Percentiles rank a stretch among this genome's conserved stretches.
phyloP scores from a whole-genome alignment of 1,284 basidiomycete genomes.

The Anthracocystis setariae region DNA sequence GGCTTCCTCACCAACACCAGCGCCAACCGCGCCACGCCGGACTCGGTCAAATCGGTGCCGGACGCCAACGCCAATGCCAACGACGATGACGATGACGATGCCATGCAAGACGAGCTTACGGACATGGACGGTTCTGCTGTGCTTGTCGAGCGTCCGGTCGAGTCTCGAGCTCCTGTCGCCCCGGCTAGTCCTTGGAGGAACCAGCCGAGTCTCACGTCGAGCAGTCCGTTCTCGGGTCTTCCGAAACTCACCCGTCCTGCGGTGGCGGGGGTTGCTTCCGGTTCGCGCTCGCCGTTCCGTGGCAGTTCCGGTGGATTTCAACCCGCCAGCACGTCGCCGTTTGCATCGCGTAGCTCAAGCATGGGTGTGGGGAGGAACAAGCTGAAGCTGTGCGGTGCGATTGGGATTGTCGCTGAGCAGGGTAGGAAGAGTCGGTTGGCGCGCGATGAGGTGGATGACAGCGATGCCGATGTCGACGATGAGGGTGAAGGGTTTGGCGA shows the following conservation, averaged over 20 bases:
- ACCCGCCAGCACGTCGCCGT: conserved; percentile 34
- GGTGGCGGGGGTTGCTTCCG: conserved; percentile 20
- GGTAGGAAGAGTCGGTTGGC: conserved; percentile 31
- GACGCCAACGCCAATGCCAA: background rate
- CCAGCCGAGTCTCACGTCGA: conserved; percentile 40
- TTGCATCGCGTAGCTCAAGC: conserved; percentile 25
- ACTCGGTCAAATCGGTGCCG: background rate
- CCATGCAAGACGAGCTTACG: conserved; percentile 25
- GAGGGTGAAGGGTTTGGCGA: conserved; percentile 14
- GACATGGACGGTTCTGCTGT: conserved; percentile 34
- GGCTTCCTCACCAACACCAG: conserved; percentile 46
- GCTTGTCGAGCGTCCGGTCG: conserved; percentile 13
- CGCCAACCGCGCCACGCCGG: conserved; percentile 3
- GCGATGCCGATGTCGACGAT: conserved; percentile 14
- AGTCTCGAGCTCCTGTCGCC: conserved; percentile 1
- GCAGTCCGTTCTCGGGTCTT: conserved; percentile 48
- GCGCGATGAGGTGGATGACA: conserved; percentile 15
- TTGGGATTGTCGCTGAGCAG: conserved; percentile 43
- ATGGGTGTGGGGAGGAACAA: conserved; percentile 2
- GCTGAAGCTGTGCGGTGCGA: conserved; percentile 30
- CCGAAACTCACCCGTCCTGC: conserved; percentile 37
- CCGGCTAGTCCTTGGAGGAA: conserved; percentile 43
- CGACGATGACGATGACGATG: conserved; percentile 12
- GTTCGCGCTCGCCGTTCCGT: conserved; percentile 24
- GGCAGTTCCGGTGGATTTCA: conserved; percentile 33